Evolutionary conservation across 331 rosid genomes (phyloP).

Genomic region (Prunus yedoensis): DNA sequence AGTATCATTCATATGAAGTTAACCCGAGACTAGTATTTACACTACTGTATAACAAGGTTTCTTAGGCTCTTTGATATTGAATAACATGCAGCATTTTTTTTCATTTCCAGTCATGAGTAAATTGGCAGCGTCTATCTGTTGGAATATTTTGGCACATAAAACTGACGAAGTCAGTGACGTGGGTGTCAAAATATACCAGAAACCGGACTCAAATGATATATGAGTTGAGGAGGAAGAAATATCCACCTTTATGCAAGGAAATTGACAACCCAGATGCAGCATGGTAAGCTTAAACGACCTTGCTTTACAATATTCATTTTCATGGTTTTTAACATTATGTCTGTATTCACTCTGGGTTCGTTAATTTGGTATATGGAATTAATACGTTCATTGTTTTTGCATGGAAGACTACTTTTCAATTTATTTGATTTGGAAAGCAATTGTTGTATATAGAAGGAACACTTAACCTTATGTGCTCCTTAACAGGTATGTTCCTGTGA

Average conservation of each 20-base stretch:
- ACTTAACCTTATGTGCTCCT: neutral
- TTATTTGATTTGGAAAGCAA: neutral
- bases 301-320: constrained; percentile 23
- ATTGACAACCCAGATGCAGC: constrained; percentile 91
- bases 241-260: constrained; percentile 86
- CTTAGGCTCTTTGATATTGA: neutral
- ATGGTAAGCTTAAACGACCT: constrained; percentile 51
- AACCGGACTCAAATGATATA: constrained; percentile 86
- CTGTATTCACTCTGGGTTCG: neutral
- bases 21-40: no score
- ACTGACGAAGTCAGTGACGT: constrained; percentile 80
- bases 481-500: constrained; percentile 68
- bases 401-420: neutral
- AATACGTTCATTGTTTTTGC: neutral
- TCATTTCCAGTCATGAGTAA: constrained; percentile 64
- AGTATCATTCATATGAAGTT: no score
- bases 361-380: neutral
- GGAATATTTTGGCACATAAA: constrained; percentile 95
- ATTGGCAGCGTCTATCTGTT: constrained; percentile 73
- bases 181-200: constrained; percentile 89
- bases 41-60: neutral
- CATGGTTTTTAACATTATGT: constrained; percentile 4
- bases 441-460: neutral
- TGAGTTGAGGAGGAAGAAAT: constrained; percentile 71
- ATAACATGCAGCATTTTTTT: constrained; percentile 13